These are phyloP conservation scores for Plasmodium adleri DNA, from an alignment of 169 alveolate genomes.

Conservation along the genomic window DNA sequence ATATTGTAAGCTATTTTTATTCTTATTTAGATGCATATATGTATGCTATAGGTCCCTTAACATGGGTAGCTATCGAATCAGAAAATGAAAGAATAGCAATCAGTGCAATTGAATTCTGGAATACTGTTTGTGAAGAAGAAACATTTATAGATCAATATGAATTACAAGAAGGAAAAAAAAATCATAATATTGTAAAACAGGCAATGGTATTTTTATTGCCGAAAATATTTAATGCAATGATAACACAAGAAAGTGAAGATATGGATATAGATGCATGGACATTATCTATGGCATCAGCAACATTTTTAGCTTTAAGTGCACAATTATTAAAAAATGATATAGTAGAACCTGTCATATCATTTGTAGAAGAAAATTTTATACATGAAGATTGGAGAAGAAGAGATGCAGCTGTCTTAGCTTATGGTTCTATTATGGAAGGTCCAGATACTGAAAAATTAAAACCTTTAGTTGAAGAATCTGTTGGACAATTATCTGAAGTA, in stretches of 20 bases:
- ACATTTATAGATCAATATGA: constrained; percentile 78
- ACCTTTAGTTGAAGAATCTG: constrained; percentile 90
- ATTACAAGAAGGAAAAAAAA: constrained; percentile 78
- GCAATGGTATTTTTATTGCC: constrained; percentile 89
- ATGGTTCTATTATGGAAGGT: constrained; percentile 94
- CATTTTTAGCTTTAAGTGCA: constrained; percentile 92
- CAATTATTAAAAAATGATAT: constrained; percentile 92
- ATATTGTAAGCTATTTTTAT: constrained; percentile 89
- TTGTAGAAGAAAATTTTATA: constrained; percentile 89
- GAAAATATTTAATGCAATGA: constrained; percentile 87
- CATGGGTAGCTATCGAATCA: constrained; percentile 88
- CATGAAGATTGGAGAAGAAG: constrained; percentile 92
- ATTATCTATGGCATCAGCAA: constrained; percentile 94
- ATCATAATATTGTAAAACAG: constrained; percentile 85
- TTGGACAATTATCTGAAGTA: constrained; percentile 88
- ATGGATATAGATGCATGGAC: constrained; percentile 93
- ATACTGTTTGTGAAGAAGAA: constrained; percentile 90
- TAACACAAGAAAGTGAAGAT: constrained; percentile 89
- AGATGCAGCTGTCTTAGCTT: constrained; percentile 94
- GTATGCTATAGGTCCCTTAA: constrained; percentile 87
- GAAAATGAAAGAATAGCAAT: constrained; percentile 88
- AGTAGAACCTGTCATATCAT: constrained; percentile 89
- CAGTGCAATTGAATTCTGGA: constrained; percentile 92
- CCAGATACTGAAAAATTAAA: constrained; percentile 91
- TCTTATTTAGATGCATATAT: constrained; percentile 86